Base-by-base conservation (phyloP, 257 asterid genomes). In the Ophiorrhiza pumila region DNA sequence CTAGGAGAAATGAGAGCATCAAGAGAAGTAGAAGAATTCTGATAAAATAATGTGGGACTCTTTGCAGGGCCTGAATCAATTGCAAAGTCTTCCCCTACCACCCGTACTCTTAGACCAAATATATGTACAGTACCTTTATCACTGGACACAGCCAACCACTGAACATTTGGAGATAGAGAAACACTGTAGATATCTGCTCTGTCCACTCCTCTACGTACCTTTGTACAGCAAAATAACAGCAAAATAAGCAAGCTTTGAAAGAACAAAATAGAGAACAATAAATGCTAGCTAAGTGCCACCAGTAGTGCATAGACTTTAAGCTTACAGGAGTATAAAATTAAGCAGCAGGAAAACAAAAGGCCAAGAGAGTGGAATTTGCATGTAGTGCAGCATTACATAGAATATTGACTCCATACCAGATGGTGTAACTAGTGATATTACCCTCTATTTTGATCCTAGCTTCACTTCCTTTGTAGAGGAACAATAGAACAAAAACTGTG, bases 131-230 rank as follows among this genome's bases (percentile, higher is more conserved):
- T 93, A 74, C 97, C 95, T 86, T 91, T 93, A 85, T 89, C 98
- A 77, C 98, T 93, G 0, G 97, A 89, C 79, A 93, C 92, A 10
- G 88, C 96, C 85, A 93, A 80, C 98, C 98, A 93, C 81, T 86
- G 93, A 77, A 86, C 89, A 79, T 91, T 89, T 64, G 98, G 94
- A 60, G 98, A 93, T 57, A 93, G 83, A 61, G 96, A 86, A 78
- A 93, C 87, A 74, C 92, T 83, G 65, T 83, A 89, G 45, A 93
- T 88, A 79, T 91, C 96, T 17, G 98, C 97, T 87, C 78, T 84
- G 84, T 91, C 98, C 29, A 76, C 87, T 49, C 98, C 98, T 85
- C 98, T 86, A 76, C 98, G 98, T 57, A 93, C 98, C 98, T 93
- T 78, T 64, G n/a, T 45, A 57, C 69, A 84, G 72, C 71, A 74